These are phyloP conservation scores for Boletales sp. DNA, from an alignment of 768 basidiomycete genomes.

Conservation along the genomic window DNA sequence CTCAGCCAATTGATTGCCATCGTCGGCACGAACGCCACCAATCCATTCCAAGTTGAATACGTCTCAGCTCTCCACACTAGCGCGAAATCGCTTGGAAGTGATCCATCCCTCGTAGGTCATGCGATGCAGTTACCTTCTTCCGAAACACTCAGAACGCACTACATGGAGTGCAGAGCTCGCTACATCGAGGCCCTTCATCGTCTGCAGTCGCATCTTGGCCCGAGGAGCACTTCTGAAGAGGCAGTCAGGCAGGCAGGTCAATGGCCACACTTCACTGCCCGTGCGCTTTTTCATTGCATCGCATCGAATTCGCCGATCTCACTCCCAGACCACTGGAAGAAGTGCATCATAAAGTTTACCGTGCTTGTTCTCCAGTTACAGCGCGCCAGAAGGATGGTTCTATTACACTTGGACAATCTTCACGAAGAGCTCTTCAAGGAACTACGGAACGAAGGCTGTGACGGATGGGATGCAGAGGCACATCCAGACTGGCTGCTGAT, in stretches of 20 bases:
- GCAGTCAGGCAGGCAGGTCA: constrained; percentile 12
- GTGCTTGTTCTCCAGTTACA: constrained; percentile 30
- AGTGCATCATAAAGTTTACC: constrained; percentile 24
- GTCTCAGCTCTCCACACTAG: not conserved
- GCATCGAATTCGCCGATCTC: constrained; percentile 15
- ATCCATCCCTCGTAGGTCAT: not conserved
- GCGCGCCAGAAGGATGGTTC: constrained; percentile 32
- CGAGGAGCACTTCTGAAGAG: not conserved
- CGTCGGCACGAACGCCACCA: not conserved
- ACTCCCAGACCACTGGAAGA: constrained; percentile 25
- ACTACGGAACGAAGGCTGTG: constrained; percentile 15
- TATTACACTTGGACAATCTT: constrained; percentile 12
- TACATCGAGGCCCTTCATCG: not conserved
- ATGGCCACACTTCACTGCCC: constrained; percentile 33
- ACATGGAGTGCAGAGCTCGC: not conserved
- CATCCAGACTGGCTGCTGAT: constrained; percentile 42
- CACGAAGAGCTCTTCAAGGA: constrained; percentile 29
- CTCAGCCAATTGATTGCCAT: not conserved
- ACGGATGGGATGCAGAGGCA: constrained; percentile 13
- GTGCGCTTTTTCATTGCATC: constrained; percentile 28
- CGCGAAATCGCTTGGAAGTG: not conserved
- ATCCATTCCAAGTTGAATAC: not conserved
- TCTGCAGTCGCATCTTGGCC: not conserved
- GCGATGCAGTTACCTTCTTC: not conserved
- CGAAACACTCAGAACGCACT: not conserved